phyloP scores from a whole-genome alignment of 2,329 filamentous ascomycete genomes.

The Aspergillus neotritici region DNA sequence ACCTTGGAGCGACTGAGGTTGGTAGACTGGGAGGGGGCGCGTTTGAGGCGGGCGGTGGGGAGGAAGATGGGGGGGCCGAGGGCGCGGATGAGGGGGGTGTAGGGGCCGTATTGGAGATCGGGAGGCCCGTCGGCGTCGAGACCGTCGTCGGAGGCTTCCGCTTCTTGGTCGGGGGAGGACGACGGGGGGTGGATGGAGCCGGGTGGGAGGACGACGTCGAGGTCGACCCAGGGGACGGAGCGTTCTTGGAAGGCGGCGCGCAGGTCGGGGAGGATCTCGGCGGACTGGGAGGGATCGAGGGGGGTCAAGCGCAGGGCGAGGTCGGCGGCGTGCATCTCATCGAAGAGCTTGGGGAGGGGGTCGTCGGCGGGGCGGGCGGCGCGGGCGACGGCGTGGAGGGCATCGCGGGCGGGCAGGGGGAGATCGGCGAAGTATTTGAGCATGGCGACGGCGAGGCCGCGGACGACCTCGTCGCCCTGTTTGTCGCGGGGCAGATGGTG shows the following conservation, averaged over 20 bases:
- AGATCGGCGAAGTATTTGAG: constrained; percentile 93
- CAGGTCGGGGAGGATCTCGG: constrained; percentile 66
- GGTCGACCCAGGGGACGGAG: constrained; percentile 74
- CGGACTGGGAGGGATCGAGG: constrained; percentile 71
- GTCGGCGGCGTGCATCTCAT: constrained; percentile 88
- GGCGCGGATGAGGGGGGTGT: constrained; percentile 68
- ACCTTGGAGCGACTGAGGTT: constrained; percentile 70
- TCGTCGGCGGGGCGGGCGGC: constrained; percentile 55
- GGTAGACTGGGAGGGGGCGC: constrained; percentile 81
- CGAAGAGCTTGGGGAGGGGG: constrained; percentile 63
- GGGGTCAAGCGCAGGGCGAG: constrained; percentile 77
- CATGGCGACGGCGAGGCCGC: constrained; percentile 84
- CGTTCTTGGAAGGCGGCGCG: constrained; percentile 73
- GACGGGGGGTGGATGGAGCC: constrained; percentile 64
- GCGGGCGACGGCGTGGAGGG: constrained; percentile 54
- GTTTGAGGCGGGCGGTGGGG: constrained; percentile 74
- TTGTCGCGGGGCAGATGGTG: constrained; percentile 85
- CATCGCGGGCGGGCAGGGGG: constrained; percentile 66
- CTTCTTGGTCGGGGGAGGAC: constrained; percentile 51
- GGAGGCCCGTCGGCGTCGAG: constrained; percentile 23
- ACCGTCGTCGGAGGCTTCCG: constrained; percentile 58
- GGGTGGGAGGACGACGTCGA: constrained; percentile 79
- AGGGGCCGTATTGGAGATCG: constrained; percentile 64
- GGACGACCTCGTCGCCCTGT: constrained; percentile 89
- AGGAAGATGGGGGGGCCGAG: constrained; percentile 82